These are phyloP conservation scores for Laburnicola sp. DNA, from an alignment of 2,329 filamentous ascomycete genomes.

Conservation along the genomic window DNA sequence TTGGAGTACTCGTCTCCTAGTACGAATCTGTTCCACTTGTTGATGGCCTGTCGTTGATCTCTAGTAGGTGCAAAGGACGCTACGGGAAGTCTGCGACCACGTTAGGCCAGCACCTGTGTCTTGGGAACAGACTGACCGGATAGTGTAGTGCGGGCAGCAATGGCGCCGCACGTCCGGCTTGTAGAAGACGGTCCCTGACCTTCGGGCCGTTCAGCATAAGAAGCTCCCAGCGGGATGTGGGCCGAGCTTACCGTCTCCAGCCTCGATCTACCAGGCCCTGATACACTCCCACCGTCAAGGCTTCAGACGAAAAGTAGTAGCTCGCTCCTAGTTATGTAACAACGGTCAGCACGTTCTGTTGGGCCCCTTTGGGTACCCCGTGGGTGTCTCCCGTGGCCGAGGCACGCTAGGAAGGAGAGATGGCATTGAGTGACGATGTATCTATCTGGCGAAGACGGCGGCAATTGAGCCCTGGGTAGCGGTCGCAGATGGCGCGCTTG, in stretches of 20 bases:
- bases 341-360: conserved; percentile 21
- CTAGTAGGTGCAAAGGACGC: conserved; percentile 65
- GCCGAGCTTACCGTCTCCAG: conserved; percentile 69
- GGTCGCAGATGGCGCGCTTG: conserved; percentile 18
- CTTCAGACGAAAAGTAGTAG: conserved; percentile 68
- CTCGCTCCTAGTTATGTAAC: conserved; percentile 63
- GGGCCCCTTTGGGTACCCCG: conserved; percentile 10
- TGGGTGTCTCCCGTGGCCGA: neutral
- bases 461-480: too few relatives aligned
- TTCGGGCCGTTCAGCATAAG: conserved; percentile 12
- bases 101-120: conserved; percentile 14
- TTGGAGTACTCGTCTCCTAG: conserved; percentile 69
- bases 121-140: conserved; percentile 51
- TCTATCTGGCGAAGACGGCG: too few relatives aligned
- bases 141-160: conserved; percentile 91
- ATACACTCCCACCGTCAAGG: conserved; percentile 68
- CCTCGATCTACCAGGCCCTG: conserved; percentile 72
- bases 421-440: neutral
- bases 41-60: conserved; percentile 74
- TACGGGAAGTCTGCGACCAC: conserved; percentile 63
- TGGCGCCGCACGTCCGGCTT: conserved; percentile 75
- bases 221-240: conserved; percentile 8
- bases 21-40: conserved; percentile 74
- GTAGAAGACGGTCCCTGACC: conserved; percentile 67
- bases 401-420: neutral